Evolutionary conservation across 73 alveolate genomes (phyloP).

Genomic region (Paramecium primaurelia): DNA sequence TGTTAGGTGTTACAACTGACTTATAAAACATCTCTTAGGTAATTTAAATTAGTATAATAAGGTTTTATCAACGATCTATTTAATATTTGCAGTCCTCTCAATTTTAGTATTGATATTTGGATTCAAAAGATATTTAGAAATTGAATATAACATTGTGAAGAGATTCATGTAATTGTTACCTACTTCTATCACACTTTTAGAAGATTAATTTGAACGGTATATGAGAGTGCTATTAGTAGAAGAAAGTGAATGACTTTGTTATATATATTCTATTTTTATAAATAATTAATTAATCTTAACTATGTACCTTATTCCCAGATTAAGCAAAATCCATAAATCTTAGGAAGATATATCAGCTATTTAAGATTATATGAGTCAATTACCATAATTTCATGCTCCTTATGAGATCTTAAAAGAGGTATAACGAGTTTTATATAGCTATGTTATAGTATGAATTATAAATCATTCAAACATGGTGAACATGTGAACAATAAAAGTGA

Average conservation of each 20-base stretch:
- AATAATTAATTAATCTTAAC: neutral
- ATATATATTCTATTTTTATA: neutral
- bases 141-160: neutral
- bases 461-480: neutral
- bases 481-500: neutral
- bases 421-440: neutral
- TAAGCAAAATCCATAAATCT: neutral
- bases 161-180: neutral
- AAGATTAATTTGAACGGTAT: neutral
- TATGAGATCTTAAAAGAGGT: slow-evolving; percentile 6
- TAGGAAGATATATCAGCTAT: slow-evolving; percentile 28
- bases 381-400: slow-evolving; percentile 22
- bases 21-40: neutral
- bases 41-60: neutral
- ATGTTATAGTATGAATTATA: slow-evolving; percentile 8
- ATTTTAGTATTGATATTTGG: neutral
- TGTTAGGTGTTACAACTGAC: neutral
- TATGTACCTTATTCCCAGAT: neutral
- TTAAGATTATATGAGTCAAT: slow-evolving; percentile 2
- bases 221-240: neutral
- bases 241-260: neutral
- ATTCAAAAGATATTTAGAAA: neutral
- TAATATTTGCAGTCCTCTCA: neutral
- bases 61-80: neutral
- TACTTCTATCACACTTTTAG: neutral